Base-by-base conservation (phyloP, 169 alveolate species). In the Plasmodium gonderi region DNA sequence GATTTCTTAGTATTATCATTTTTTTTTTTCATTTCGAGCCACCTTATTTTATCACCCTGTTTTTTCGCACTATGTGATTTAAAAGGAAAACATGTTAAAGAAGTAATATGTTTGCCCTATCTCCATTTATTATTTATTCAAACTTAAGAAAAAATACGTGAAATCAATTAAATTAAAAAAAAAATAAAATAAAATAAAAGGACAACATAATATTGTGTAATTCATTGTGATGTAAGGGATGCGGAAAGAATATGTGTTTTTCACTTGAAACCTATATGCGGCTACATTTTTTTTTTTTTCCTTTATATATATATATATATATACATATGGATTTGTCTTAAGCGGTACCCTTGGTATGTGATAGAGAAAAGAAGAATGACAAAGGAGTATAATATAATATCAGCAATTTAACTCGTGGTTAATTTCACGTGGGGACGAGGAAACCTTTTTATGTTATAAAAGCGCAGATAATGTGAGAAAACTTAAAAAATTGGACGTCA, bases 81-180 rank as follows among this genome's bases (percentile, higher is more conserved):
- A 31, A 54, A 12, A 54, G 69, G 69, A 17, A 54, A 54, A 54
- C 12, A 54, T 54, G 69, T 23, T 54, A 12, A 54, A 54, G 69
- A 54, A 54, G 29, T 54, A 54, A 54, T n/a, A 3, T 54, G n/a
- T 54, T 3, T n/a, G 23, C 69, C 33, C n/a, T 14, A 26, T n/a
- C 23, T 54, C 23, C 65, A 3, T 23, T 49, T 54, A 17, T 69
- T 69, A 14, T 69, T 69, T 69, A 33, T 69, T 29, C 23, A 69
- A 69, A 33, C 7, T 26, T 29, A 8, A 33, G 49, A 44, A 69
- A 69, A 69, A 69, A 40, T 36, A 17, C 7, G 49, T 17, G n/a
- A 69, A 69, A 69, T 54, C 9, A 44, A 69, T 69, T 69, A 33
- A 69, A 69, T n/a, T n/a, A n/a, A n/a, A 51, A 51, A 51, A n/a